Evolutionary conservation across 2,329 filamentous ascomycete species (phyloP).

Genomic region (Sordariomycetes sp.): DNA sequence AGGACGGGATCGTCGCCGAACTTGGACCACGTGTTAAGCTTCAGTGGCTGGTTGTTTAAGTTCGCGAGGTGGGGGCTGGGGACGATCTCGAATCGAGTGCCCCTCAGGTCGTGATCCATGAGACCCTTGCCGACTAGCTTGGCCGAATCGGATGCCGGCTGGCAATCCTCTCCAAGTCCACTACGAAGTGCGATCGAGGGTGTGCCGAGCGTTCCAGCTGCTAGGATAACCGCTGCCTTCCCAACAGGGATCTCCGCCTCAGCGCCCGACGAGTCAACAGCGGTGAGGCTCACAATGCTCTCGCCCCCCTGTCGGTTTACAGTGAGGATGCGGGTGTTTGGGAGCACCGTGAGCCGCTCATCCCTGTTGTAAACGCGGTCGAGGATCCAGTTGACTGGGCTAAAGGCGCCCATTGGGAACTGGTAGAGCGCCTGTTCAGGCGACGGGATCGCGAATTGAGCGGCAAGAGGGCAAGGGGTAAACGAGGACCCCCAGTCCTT

Average conservation of each 20-base stretch:
- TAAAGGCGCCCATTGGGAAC: slow-evolving; percentile 4
- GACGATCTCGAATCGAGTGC: slow-evolving; percentile 1
- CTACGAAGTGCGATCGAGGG: slow-evolving; percentile 3
- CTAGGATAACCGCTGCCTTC: background rate
- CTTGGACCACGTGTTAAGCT: slow-evolving; percentile 3
- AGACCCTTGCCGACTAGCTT: slow-evolving; percentile 4
- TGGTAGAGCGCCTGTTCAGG: slow-evolving; percentile 1
- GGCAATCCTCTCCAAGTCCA: slow-evolving; percentile 2
- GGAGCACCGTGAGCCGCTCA: slow-evolving; percentile 3
- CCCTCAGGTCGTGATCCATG: slow-evolving; percentile 4
- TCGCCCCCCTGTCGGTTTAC: slow-evolving; percentile 1
- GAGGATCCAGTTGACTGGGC: slow-evolving; percentile 4
- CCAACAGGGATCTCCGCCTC: slow-evolving; percentile 1
- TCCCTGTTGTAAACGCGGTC: slow-evolving; percentile 5
- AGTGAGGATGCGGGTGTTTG: background rate
- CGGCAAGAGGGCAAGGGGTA: background rate
- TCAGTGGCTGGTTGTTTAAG: slow-evolving; percentile 1
- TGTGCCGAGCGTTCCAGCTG: slow-evolving; percentile 1
- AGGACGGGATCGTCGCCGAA: slow-evolving; percentile 3
- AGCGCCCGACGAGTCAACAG: background rate
- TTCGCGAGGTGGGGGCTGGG: slow-evolving; percentile 1
- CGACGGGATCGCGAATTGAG: background rate
- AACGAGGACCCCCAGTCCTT: slow-evolving; percentile 1
- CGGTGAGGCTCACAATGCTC: background rate
- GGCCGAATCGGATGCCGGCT: background rate